Percentiles rank a stretch among this genome's conserved stretches.
Conservation (phyloP, 2,329 filamentous ascomycete species). For the Diaporthe eres region DNA sequence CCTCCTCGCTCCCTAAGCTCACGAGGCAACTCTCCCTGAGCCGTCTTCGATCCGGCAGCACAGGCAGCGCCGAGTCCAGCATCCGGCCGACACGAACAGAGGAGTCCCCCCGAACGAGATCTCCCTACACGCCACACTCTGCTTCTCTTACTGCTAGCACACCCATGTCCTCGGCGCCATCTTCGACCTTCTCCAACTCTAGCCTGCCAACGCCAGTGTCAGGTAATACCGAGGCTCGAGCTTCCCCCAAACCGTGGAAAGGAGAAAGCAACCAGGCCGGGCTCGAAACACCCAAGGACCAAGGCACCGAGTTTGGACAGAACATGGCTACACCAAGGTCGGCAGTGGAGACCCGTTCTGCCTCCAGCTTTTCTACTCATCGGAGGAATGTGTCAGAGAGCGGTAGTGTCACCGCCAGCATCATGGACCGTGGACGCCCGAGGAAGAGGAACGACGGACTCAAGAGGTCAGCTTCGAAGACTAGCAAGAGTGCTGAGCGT, state of each 20-base stretch:
- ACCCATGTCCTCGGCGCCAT: constrained; percentile 58
- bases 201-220: constrained; percentile 65
- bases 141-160: constrained; percentile 57
- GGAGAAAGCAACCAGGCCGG: constrained; percentile 47
- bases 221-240: constrained; percentile 59
- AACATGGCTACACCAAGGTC: constrained; percentile 49
- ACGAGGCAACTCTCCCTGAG: constrained; percentile 58
- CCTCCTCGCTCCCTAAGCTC: constrained; percentile 50
- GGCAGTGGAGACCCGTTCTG: constrained; percentile 49
- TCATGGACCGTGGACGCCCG: constrained; percentile 74
- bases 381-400: constrained; percentile 70
- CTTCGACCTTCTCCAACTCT: constrained; percentile 51
- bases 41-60: constrained; percentile 62
- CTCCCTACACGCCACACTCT: constrained; percentile 62
- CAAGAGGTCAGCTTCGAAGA: constrained; percentile 59
- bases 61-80: constrained; percentile 54
- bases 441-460: constrained; percentile 64
- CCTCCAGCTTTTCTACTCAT: constrained; percentile 55
- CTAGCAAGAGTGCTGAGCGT: constrained; percentile 65
- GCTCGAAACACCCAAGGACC: constrained; percentile 49
- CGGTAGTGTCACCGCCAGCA: constrained; percentile 67
- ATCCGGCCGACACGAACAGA: constrained; percentile 59
- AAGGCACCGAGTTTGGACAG: constrained; percentile 44
- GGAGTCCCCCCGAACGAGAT: constrained; percentile 61
- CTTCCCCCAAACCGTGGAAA: constrained; percentile 63